Evolutionary conservation across 805 yeast species (phyloP).

Genomic region (Kluyveromyces lactis): DNA sequence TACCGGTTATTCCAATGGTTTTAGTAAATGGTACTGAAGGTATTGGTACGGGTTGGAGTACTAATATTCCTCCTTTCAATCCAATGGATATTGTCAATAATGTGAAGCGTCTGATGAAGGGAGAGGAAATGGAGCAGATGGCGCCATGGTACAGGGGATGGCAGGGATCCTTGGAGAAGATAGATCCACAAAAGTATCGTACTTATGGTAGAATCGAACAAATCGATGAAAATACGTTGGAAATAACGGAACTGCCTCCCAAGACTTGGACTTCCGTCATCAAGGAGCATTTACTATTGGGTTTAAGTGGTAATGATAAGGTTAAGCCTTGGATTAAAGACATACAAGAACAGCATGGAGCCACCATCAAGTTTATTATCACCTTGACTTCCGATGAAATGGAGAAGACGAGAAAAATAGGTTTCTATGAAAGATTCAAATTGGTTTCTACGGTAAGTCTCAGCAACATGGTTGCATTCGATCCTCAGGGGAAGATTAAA

Average conservation of each 20-base stretch:
- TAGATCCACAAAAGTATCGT: conserved; percentile 59
- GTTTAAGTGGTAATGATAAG: conserved; percentile 70
- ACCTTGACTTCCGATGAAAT: conserved; percentile 72
- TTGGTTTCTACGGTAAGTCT: conserved; percentile 58
- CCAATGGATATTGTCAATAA: conserved; percentile 77
- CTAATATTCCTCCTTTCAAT: conserved; percentile 82
- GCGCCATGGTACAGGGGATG: conserved; percentile 94
- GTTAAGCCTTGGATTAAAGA: conserved; percentile 82
- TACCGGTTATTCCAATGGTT: conserved; percentile 92
- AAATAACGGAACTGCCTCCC: conserved; percentile 88
- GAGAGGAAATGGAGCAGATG: conserved; percentile 64
- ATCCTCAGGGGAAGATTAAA: conserved; percentile 77
- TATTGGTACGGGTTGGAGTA: conserved; percentile 98
- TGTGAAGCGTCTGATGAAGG: conserved; percentile 62
- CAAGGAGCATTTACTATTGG: conserved; percentile 74
- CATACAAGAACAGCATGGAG: conserved; percentile 88
- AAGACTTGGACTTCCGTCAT: conserved; percentile 87
- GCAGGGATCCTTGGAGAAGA: conserved; percentile 71
- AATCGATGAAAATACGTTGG: conserved; percentile 69
- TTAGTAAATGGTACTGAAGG: conserved; percentile 95
- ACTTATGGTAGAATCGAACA: conserved; percentile 77
- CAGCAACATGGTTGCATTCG: conserved; percentile 93
- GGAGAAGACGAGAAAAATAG: conserved; percentile 66
- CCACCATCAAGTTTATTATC: conserved; percentile 70
- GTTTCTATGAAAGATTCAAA: conserved; percentile 79